phyloP scores from a whole-genome alignment of 768 basidiomycete genomes.

The Mycena haematopus region DNA sequence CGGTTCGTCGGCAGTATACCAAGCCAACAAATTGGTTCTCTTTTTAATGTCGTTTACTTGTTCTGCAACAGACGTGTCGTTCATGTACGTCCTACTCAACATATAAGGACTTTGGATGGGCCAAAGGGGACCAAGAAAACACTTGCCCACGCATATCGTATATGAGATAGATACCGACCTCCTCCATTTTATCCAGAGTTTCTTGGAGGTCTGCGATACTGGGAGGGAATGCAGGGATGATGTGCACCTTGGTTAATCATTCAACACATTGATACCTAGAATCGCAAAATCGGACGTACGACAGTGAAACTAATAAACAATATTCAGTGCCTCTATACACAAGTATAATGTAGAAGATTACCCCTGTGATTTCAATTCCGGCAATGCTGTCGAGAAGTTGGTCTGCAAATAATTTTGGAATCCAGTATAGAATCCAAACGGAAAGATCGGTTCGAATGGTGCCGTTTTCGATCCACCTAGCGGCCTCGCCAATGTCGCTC shows the following conservation, averaged over 20 bases:
- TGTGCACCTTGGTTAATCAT: conserved; percentile 57
- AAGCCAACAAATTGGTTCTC: conserved; percentile 68
- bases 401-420: conserved; percentile 60
- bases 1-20: conserved; percentile 76
- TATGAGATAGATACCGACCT: conserved; percentile 74
- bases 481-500: conserved; percentile 58
- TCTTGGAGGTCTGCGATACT: conserved; percentile 62
- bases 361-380: conserved; percentile 63
- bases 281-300: conserved; percentile 38
- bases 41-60: conserved; percentile 75
- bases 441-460: conserved; percentile 62
- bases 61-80: conserved; percentile 63
- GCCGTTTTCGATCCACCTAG: conserved; percentile 53
- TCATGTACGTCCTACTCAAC: conserved; percentile 63
- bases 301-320: conserved; percentile 43
- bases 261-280: conserved; percentile 26
- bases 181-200: conserved; percentile 75
- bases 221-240: conserved; percentile 64
- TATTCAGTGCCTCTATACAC: background rate
- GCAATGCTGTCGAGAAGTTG: conserved; percentile 56
- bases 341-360: conserved; percentile 40
- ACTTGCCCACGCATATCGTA: conserved; percentile 78
- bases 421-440: conserved; percentile 77
- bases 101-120: conserved; percentile 11
- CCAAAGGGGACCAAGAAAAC: background rate